A percentile compares a stretch with the other conserved stretches of the same genome.
phyloP scores from a whole-genome alignment of 1,284 basidiomycete species.

The Gyrodon tennesseensis region DNA sequence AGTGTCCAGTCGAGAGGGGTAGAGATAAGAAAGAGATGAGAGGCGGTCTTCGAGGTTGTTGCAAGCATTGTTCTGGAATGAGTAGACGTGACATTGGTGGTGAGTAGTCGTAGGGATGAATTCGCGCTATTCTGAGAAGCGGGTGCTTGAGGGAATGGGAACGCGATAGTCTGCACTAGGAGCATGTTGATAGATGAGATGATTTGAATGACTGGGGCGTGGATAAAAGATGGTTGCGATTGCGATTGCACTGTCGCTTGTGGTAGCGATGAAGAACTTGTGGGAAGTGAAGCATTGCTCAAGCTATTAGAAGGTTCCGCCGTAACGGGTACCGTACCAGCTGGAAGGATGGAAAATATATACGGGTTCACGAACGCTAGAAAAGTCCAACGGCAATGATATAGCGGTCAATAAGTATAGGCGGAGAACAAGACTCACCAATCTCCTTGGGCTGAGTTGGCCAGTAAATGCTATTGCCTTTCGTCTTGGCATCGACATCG shows the following conservation, averaged over 20 bases:
- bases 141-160: constrained; percentile 56
- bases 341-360: constrained; percentile 75
- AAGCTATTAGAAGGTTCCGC: constrained; percentile 28
- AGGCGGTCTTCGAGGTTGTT: constrained; percentile 27
- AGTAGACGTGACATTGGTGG: constrained; percentile 49
- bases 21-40: constrained; percentile 67
- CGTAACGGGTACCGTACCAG: constrained; percentile 56
- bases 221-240: constrained; percentile 44
- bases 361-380: constrained; percentile 82
- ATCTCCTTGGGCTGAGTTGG: constrained; percentile 79
- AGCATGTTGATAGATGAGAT: constrained; percentile 72
- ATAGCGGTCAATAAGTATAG: background rate
- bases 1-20: constrained; percentile 71
- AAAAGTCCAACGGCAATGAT: background rate
- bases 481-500: constrained; percentile 67
- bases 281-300: constrained; percentile 35
- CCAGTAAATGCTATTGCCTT: constrained; percentile 70
- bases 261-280: constrained; percentile 33
- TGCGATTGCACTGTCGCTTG: constrained; percentile 33
- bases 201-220: constrained; percentile 71
- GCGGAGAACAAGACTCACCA: constrained; percentile 47
- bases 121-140: constrained; percentile 35
- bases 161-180: constrained; percentile 63
- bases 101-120: constrained; percentile 57
- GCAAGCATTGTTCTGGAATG: constrained; percentile 46